phyloP scores from a whole-genome alignment of 2,329 filamentous ascomycete species.

The Aspergillus ibericus region DNA sequence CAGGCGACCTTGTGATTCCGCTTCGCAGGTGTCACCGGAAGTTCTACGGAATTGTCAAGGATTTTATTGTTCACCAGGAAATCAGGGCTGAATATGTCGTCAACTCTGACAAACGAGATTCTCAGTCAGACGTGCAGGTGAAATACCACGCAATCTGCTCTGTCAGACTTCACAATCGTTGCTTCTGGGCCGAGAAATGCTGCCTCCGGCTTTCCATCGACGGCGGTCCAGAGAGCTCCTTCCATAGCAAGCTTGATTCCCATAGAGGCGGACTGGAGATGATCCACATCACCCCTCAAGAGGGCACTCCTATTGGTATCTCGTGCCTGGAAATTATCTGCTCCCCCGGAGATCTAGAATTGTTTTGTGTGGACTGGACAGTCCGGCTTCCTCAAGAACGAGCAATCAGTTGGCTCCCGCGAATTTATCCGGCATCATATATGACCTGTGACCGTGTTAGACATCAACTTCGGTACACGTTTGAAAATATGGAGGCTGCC shows the following conservation, averaged over 20 bases:
- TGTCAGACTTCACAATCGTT: slow-evolving; percentile 27
- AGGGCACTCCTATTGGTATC: slow-evolving; percentile 14
- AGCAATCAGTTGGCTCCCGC: slow-evolving; percentile 27
- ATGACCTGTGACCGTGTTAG: slow-evolving; percentile 9
- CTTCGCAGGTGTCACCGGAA: slow-evolving; percentile 27
- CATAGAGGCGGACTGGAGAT: slow-evolving; percentile 13
- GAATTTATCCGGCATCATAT: slow-evolving; percentile 21
- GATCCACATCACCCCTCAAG: slow-evolving; percentile 19
- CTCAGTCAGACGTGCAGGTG: slow-evolving; percentile 15
- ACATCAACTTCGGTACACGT: slow-evolving; percentile 13
- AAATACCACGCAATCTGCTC: slow-evolving; percentile 33
- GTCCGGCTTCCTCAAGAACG: slow-evolving; percentile 12
- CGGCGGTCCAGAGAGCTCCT: slow-evolving; percentile 31
- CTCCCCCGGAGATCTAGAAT: slow-evolving; percentile 21
- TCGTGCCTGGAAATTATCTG: slow-evolving; percentile 27
- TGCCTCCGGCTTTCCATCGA: slow-evolving; percentile 29
- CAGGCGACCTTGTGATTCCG: slow-evolving; percentile 26
- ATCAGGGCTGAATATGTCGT: slow-evolving; percentile 13
- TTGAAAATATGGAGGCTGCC: not conserved
- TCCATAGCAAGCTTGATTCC: slow-evolving; percentile 18
- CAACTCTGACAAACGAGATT: slow-evolving; percentile 6
- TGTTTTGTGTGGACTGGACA: slow-evolving; percentile 31
- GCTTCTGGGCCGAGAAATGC: slow-evolving; percentile 33
- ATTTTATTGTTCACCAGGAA: slow-evolving; percentile 31
- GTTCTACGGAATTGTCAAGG: slow-evolving; percentile 31